A percentile compares a stretch with the other conserved stretches of the same genome.
Conservation (phyloP, 371 early-diverging fungal species). For the Mucor sp. region DNA sequence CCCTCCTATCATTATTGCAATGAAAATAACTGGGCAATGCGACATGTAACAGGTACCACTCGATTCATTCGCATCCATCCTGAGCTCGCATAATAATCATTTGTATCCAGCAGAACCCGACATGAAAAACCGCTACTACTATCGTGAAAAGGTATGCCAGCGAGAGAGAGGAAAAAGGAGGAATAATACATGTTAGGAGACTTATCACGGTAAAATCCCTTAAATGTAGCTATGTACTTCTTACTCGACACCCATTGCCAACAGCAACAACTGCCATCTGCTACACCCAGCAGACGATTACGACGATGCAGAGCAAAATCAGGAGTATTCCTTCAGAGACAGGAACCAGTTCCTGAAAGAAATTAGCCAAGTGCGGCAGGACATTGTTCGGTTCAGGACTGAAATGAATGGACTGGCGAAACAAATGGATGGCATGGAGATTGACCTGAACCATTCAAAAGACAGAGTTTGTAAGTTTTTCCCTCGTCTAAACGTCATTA, state of each 20-base stretch:
- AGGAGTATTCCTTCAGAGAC: not conserved
- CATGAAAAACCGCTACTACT: not conserved
- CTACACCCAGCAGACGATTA: not conserved
- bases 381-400: constrained; percentile 48
- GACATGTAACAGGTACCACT: constrained; percentile 4
- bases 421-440: constrained; percentile 57
- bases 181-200: not conserved
- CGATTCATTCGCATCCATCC: not conserved
- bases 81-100: not conserved
- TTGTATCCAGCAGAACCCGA: not conserved
- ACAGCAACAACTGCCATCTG: not conserved
- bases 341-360: constrained; percentile 21
- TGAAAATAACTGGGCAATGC: constrained; percentile 19
- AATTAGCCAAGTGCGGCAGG: constrained; percentile 37
- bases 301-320: not conserved
- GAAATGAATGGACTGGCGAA: constrained; percentile 54
- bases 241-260: constrained; percentile 17
- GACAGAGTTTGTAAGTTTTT: constrained; percentile 29
- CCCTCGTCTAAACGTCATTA: not conserved
- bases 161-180: not conserved
- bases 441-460: constrained; percentile 39
- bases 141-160: constrained; percentile 20
- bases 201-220: not conserved
- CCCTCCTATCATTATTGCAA: constrained; percentile 21
- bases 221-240: constrained; percentile 22